Conservation (phyloP, 768 basidiomycete species). For the Lactifluus hygrophoroides region DNA sequence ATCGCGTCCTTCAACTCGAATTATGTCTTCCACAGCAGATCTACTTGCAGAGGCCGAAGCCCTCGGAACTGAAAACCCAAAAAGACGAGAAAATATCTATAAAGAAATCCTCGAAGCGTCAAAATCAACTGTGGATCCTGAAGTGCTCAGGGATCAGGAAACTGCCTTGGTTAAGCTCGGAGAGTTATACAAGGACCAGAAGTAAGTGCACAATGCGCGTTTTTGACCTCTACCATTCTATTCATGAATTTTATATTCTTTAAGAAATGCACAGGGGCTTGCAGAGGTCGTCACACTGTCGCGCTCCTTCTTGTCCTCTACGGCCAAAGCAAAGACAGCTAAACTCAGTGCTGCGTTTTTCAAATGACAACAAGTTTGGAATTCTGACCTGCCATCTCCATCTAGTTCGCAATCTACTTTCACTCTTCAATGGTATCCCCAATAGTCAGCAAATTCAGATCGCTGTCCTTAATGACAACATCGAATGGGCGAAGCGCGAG, state of each 20-base stretch:
- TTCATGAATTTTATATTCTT: not conserved
- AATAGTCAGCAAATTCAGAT: constrained; percentile 70
- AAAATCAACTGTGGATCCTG: constrained; percentile 38
- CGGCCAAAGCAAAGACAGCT: constrained; percentile 95
- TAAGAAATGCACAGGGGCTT: constrained; percentile 75
- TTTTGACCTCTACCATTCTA: not conserved
- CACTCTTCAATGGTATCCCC: constrained; percentile 77
- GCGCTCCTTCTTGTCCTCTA: constrained; percentile 78
- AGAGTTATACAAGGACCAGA: constrained; percentile 77
- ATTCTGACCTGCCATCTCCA: not conserved
- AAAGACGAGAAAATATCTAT: constrained; percentile 66
- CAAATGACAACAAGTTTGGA: not conserved
- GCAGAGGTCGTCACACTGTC: constrained; percentile 82
- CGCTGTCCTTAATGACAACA: constrained; percentile 79
- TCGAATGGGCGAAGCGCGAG: constrained; percentile 85
- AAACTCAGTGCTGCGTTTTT: constrained; percentile 68
- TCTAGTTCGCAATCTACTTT: constrained; percentile 86
- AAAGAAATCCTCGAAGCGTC: constrained; percentile 51
- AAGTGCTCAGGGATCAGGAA: constrained; percentile 72
- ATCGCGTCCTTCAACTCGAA: constrained; percentile 4
- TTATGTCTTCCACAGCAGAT: constrained; percentile 30
- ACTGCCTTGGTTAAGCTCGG: constrained; percentile 78
- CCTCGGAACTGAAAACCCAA: constrained; percentile 37
- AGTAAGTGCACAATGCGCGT: constrained; percentile 37
- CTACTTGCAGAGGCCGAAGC: constrained; percentile 52